A percentile compares a stretch with the other conserved stretches of the same genome.
Conservation (phyloP, 257 asterid species). For the Solanum chaucha region DNA sequence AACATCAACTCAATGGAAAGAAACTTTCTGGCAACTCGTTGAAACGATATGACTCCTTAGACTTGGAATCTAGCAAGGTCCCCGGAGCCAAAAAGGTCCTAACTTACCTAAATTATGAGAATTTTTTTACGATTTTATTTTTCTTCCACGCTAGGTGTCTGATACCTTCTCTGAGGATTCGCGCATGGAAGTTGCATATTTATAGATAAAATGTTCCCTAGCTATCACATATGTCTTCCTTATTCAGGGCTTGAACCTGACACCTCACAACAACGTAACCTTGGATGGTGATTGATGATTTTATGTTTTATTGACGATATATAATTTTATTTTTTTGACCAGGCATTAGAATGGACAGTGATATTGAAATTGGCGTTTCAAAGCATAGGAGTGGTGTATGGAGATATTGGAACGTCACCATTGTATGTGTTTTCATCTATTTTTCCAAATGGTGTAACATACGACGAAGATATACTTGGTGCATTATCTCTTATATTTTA, state of each 20-base stretch:
- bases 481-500: slow-evolving; percentile 17
- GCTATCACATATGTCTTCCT: not conserved
- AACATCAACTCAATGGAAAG: not conserved
- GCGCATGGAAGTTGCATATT: too few species aligned
- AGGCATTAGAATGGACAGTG: not conserved
- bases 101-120: not conserved
- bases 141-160: not conserved
- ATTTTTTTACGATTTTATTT: not conserved
- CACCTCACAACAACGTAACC: not conserved
- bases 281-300: not conserved
- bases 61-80: not conserved
- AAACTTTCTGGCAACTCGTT: not conserved
- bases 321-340: not conserved
- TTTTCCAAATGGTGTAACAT: not conserved
- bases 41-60: not conserved
- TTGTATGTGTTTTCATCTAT: not conserved
- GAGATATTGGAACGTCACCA: slow-evolving; percentile 28
- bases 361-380: slow-evolving; percentile 23
- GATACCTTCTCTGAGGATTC: not conserved
- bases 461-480: slow-evolving; percentile 21
- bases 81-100: not conserved
- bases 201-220: not conserved
- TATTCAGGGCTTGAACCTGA: too few species aligned
- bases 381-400: slow-evolving; percentile 27
- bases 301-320: not conserved